Evolutionary conservation across 1,284 basidiomycete genomes (phyloP), one percentile per base, ranked within the genome.

Genomic region (Ceratobasidium sp.): DNA sequence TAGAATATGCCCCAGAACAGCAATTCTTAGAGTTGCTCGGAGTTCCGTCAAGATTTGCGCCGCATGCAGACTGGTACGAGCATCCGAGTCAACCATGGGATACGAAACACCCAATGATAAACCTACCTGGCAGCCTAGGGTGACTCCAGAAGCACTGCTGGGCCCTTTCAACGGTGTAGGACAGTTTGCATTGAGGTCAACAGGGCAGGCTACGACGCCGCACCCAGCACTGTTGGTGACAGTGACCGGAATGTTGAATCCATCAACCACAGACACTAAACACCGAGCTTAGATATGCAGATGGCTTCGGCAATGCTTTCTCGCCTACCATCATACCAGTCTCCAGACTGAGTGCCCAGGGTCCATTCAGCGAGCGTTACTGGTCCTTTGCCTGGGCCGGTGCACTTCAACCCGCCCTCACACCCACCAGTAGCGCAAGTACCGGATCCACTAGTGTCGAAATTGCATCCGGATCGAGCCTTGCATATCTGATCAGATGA

Each of bases 381-480:
- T 70, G 10, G 70, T 72, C 34, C 75, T 74, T 13, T 52, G 58
- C 54, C 74, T 70, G 8, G 75, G 75, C 15, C 76, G 68, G 58
- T 76, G 50, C 73, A 73, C 6, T 43, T 32, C 1, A 74, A 54
- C 13, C 72, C 73, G 8, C 72, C 72, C 38, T 70, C 72, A 64
- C 71, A 73, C 17, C 69, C 71, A 12, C 45, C 52, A 25, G 27
- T 56, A 22, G 53, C 25, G 45, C 71, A 72, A 34, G 65, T 45
- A 27, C 34, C 71, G 10, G 60, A 64, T 4, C 49, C 58, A 29
- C 35, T 40, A 10, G 52, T 49, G 12, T 58, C 45, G 49, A 72
- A 72, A 40, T 69, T 72, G 69, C 81, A 83, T 70, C 78, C 65
- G 25, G 79, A 78, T 12, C 80, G 80, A 54, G 74, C 78, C 53